These are phyloP conservation scores for Coniochaeta pulveracea DNA, from an alignment of 2,329 filamentous ascomycete genomes.

Conservation along the genomic window DNA sequence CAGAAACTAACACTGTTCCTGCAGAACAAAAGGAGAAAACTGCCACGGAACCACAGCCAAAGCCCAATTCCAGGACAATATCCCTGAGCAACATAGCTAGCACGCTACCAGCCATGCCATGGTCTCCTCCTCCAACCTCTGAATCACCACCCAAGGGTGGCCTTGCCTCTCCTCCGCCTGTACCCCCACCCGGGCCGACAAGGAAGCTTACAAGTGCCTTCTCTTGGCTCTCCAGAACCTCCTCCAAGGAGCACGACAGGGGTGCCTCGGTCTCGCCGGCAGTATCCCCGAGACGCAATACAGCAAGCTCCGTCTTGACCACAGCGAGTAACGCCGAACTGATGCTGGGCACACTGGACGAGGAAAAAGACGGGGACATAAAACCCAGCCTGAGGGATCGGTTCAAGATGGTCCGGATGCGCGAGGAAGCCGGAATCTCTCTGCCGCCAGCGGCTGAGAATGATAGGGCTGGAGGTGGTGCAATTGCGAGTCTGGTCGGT, in stretches of 20 bases:
- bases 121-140: conserved; percentile 46
- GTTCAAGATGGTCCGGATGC: conserved; percentile 66
- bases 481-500: conserved; percentile 16
- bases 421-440: conserved; percentile 55
- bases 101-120: conserved; percentile 61
- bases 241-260: conserved; percentile 45
- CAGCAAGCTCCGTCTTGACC: conserved; percentile 68
- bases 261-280: conserved; percentile 43
- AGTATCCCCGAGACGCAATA: conserved; percentile 53
- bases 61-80: conserved; percentile 37
- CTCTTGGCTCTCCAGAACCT: conserved; percentile 67
- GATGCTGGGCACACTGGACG: conserved; percentile 65
- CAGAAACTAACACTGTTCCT: conserved; percentile 6
- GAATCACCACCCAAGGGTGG: conserved; percentile 35
- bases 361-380: conserved; percentile 45
- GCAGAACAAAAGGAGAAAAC: conserved; percentile 18
- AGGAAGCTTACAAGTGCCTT: conserved; percentile 84
- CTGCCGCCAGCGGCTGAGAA: conserved; percentile 41
- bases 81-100: conserved; percentile 62
- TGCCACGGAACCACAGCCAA: conserved; percentile 17
- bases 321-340: conserved; percentile 72
- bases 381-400: conserved; percentile 64
- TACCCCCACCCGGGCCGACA: conserved; percentile 25
- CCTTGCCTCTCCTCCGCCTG: conserved; percentile 23
- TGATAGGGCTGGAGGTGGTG: conserved; percentile 32